Base-by-base conservation (phyloP, 495 filamentous ascomycete species). In the Geoglossum glabrum region DNA sequence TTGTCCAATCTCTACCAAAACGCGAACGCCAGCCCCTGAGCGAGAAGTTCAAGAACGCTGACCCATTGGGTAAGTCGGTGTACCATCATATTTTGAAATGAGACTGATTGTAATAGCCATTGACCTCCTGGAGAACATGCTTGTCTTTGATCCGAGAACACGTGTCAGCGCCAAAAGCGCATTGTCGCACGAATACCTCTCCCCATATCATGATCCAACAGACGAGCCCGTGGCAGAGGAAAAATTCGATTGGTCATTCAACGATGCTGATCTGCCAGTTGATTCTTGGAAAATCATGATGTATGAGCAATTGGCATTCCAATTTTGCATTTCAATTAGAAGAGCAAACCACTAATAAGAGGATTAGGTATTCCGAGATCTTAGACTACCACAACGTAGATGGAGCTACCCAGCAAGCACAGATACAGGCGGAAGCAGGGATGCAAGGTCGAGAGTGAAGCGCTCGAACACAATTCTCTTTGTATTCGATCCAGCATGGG, bases 261-360 rank as follows among this genome's bases (percentile, higher is more conserved):
- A 96, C 68, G 90, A 98, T 67, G 93, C 92, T 34, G 92, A 98
- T 72, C 72, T 98, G 58, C 92, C 92, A 0, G 88, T 97, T 43
- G 92, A 98, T 64, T 95, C 93, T n/a, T 98, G 92, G 92, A 97
- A 97, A 72, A 96, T 98, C 67, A 98, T 97, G 92, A 98, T 98
- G 92, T 97, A 76, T 63, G 83, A 36, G 21, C 56, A 49, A 55
- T 49, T 49, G 5, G 40, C 40, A 21, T 45, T 21, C 17, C n/a
- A 13, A 40, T 9, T 21, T 45, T 45, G 5, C n/a, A 19, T 21
- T 21, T 7, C 36, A 2, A 21, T 21, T 7, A 19, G n/a, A 45
- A 45, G 40, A 19, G n/a, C 36, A 19, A 9, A 21, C 10, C 19
- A 21, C 40, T 45, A 4, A 45, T 13, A 63, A 63, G 64, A 67